Percentiles rank a stretch among this genome's conserved stretches.
Conservation (phyloP, 441 rosid genomes). For the Biscutella laevigata region DNA sequence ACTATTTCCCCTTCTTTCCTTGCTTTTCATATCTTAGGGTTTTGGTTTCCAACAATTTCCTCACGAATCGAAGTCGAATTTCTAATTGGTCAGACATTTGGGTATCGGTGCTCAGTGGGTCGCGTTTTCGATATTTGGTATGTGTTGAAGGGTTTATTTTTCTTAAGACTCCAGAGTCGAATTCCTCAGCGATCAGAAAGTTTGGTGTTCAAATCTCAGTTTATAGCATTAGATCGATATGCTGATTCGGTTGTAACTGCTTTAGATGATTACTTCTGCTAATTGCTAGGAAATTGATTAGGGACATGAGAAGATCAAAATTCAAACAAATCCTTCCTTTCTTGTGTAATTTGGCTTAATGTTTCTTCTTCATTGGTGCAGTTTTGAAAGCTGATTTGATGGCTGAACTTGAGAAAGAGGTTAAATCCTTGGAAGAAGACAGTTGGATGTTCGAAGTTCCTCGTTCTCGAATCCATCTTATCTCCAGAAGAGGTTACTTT, state of each 20-base stretch:
- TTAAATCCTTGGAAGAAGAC: constrained; percentile 85
- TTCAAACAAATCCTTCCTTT: not conserved
- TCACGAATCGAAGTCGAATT: too few species aligned
- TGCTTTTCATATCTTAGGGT: not conserved
- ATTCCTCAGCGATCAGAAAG: not conserved
- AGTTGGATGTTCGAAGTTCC: constrained; percentile 91
- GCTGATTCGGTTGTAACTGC: not conserved
- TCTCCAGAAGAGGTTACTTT: constrained; percentile 60
- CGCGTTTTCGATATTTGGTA: too few species aligned
- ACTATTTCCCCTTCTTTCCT: not conserved
- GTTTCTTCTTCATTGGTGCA: constrained; percentile 26
- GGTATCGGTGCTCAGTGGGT: too few species aligned
- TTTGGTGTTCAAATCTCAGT: not conserved
- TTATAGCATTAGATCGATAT: not conserved
- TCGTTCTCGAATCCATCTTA: constrained; percentile 71
- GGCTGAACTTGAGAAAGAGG: constrained; percentile 67
- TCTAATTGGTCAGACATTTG: too few species aligned
- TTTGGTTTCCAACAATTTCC: too few species aligned
- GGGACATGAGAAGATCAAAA: not conserved
- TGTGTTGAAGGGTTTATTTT: too few species aligned
- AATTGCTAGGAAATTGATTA: not conserved
- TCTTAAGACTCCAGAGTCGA: not conserved
- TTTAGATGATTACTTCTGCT: not conserved
- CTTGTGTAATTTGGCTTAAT: not conserved
- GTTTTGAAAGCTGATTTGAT: constrained; percentile 75